phyloP scores from a whole-genome alignment of 2,329 filamentous ascomycete genomes.

The Calonectria montana region DNA sequence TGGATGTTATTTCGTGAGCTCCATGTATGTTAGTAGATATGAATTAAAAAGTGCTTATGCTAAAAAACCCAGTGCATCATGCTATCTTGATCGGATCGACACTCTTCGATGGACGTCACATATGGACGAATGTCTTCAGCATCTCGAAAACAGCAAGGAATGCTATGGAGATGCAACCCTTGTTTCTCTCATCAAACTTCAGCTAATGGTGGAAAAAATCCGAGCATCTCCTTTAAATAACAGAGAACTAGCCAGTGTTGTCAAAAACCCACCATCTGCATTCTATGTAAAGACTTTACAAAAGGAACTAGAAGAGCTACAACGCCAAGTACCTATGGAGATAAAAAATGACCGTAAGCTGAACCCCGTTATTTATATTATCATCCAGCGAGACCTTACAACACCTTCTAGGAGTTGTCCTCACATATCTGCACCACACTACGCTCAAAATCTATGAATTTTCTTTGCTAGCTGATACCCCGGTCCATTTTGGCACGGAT shows the following conservation, averaged over 20 bases:
- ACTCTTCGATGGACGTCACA: slow-evolving; percentile 2
- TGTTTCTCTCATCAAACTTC: neutral
- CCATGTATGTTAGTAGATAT: neutral
- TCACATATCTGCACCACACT: neutral
- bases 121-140: neutral
- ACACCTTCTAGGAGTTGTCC: neutral
- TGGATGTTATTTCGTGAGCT: neutral
- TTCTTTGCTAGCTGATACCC: neutral
- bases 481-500: neutral
- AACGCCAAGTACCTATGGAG: neutral
- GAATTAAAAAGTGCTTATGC: neutral
- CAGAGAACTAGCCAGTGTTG: too few relatives aligned
- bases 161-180: neutral
- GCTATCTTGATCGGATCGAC: neutral
- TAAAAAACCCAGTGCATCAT: neutral
- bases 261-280: neutral
- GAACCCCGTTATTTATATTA: neutral
- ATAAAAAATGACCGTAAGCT: neutral
- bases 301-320: neutral
- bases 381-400: neutral
- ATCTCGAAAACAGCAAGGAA: neutral
- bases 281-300: neutral
- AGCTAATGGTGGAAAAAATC: neutral
- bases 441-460: neutral
- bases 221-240: neutral